Evolutionary conservation across 2,329 filamentous ascomycete genomes (phyloP).

Genomic region (Penicillium paneum): DNA sequence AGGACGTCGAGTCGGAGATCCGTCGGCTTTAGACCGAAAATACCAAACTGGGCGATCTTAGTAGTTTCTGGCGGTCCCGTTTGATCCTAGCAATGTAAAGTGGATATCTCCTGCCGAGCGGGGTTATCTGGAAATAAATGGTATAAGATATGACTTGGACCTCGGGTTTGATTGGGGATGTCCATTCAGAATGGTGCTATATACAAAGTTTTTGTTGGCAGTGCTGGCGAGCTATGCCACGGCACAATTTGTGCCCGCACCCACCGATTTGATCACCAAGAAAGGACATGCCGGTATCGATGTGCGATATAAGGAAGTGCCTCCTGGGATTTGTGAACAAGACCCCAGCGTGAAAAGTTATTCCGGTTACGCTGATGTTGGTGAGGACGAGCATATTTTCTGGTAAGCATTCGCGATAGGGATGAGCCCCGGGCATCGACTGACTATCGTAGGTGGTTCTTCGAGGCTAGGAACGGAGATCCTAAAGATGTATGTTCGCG

Average conservation of each 20-base stretch:
- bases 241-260: neutral
- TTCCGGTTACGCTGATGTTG: conserved; percentile 22
- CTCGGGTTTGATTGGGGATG: neutral
- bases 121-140: neutral
- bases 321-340: conserved; percentile 20
- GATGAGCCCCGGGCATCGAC: neutral
- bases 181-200: neutral
- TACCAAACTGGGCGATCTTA: neutral
- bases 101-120: neutral
- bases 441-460: neutral
- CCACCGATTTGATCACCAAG: neutral
- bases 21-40: neutral
- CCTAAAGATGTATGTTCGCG: neutral
- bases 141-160: neutral
- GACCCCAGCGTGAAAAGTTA: conserved; percentile 22
- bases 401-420: conserved; percentile 1
- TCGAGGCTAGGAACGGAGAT: neutral
- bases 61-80: neutral
- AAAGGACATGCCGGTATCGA: conserved; percentile 8
- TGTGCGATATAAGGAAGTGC: conserved; percentile 21
- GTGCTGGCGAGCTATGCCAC: neutral
- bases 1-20: neutral
- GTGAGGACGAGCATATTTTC: conserved; percentile 21
- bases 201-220: neutral
- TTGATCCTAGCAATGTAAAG: neutral